Conservation (phyloP, 495 filamentous ascomycete species). For the Xylaria palmicola region DNA sequence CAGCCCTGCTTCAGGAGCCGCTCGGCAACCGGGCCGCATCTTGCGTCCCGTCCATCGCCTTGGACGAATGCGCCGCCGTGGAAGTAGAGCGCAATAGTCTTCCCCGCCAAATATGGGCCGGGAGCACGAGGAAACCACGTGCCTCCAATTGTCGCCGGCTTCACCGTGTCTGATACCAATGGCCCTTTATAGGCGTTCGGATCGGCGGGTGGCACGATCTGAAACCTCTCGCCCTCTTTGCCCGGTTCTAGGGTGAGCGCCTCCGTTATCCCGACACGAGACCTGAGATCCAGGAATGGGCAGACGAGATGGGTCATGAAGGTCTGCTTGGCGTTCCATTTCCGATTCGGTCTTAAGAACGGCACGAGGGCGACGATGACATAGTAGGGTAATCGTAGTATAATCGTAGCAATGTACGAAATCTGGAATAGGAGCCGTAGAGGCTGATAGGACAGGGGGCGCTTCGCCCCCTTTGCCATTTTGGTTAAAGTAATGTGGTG, state of each 20-base stretch:
- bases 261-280: constrained; percentile 12
- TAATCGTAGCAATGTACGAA: not conserved
- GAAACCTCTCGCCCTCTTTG: constrained; percentile 21
- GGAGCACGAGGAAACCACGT: constrained; percentile 21
- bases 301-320: constrained; percentile 14
- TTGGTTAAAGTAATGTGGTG: not conserved
- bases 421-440: constrained; percentile 11
- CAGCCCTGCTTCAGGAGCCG: constrained; percentile 14
- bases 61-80: constrained; percentile 52
- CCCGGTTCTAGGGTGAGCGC: constrained; percentile 7
- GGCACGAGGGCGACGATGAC: not conserved
- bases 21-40: constrained; percentile 26
- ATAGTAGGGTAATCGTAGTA: constrained; percentile 9
- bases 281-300: not conserved
- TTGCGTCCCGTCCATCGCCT: constrained; percentile 33
- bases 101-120: not conserved
- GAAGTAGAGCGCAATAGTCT: constrained; percentile 56
- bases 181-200: constrained; percentile 13
- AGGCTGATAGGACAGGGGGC: constrained; percentile 15
- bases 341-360: not conserved
- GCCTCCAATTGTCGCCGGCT: constrained; percentile 21
- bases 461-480: not conserved
- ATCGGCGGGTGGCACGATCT: constrained; percentile 7
- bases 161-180: constrained; percentile 8
- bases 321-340: constrained; percentile 20